phyloP scores from a whole-genome alignment of 768 basidiomycete species.

The Clathrus columnatus region DNA sequence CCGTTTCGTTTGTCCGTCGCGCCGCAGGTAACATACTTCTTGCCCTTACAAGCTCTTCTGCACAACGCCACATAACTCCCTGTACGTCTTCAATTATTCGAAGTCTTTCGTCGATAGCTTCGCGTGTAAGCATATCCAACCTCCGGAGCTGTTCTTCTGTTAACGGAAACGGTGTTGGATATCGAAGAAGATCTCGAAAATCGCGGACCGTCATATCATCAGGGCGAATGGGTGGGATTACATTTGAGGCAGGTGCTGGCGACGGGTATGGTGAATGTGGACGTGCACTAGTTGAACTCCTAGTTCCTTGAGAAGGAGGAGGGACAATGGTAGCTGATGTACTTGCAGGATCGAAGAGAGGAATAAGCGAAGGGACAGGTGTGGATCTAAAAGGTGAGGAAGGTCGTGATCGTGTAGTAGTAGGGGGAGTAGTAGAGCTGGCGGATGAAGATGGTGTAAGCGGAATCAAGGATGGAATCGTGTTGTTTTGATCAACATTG shows the following conservation, averaged over 20 bases:
- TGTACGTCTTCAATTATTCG: conserved; percentile 74
- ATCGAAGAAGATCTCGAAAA: background rate
- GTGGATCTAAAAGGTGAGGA: background rate
- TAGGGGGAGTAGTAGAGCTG: background rate
- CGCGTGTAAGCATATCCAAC: conserved; percentile 61
- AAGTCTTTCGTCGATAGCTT: conserved; percentile 79
- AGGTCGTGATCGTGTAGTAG: conserved; percentile 2
- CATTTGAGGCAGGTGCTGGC: conserved; percentile 1
- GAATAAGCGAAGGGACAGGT: conserved; percentile 6
- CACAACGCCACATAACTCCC: conserved; percentile 57
- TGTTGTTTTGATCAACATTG: background rate
- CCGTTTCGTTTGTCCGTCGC: conserved; percentile 13
- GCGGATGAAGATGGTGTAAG: background rate
- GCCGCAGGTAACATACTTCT: conserved; percentile 57
- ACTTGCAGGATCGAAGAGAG: conserved; percentile 9
- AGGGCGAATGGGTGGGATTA: background rate
- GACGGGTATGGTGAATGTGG: background rate
- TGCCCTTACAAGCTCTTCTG: conserved; percentile 71
- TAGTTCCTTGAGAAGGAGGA: conserved; percentile 3
- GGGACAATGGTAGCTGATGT: conserved; percentile 10
- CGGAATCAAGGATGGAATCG: background rate
- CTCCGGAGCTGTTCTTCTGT: conserved; percentile 55
- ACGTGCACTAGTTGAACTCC: background rate
- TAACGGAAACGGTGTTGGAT: conserved; percentile 40
- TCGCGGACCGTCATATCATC: background rate